Evolutionary conservation across 176 grass and related monocot species (phyloP), one percentile per base, ranked within the genome.

Genomic region (Coix lacrymajobi): DNA sequence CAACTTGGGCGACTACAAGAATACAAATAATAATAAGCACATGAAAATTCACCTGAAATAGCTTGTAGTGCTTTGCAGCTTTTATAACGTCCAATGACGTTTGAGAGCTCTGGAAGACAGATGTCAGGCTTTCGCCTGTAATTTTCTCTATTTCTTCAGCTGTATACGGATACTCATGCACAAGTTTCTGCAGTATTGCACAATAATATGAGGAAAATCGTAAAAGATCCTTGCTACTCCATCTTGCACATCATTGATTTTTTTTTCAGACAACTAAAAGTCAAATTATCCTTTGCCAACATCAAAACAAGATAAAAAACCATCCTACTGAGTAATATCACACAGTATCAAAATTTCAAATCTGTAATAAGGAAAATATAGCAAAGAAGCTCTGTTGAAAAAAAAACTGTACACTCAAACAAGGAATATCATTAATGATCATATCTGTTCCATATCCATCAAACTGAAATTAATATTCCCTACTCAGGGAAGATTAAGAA

Each of bases 21-120:
- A 38, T 6, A 67, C 17, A 13, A 73, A 37, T 7, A 81, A 37
- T 7, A 81, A 70, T 29, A 66, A 80, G 62, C 29, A 8, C 79
- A 71, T 37, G 1, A 9, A 9, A 56, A 91, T 51, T 63, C 79
- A 96, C 96, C 93, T 96, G 91, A 85, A 96, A 99, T 73, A 96
- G 62, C 77, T 99, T 99, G 58, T 90, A 99, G 84, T 96, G 76
- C 43, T 96, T 93, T 7, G 93, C 93, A 76, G 89, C 89, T 71
- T 77, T 83, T 77, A 96, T 57, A 76, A 99, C 96, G 90, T 96
- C 91, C 72, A 99, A 86, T 16, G 96, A 96, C 46, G 91, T 92
- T 75, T 84, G 89, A 79, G 96, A 99, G 46, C 81, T 85, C 44
- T 79, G 77, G 78, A 99, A 99, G 54, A 99, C 56, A 79, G 78